Percentiles rank a stretch among this genome's conserved stretches.
phyloP scores from a whole-genome alignment of 768 basidiomycete genomes.

The Hypsizygus marmoreus region DNA sequence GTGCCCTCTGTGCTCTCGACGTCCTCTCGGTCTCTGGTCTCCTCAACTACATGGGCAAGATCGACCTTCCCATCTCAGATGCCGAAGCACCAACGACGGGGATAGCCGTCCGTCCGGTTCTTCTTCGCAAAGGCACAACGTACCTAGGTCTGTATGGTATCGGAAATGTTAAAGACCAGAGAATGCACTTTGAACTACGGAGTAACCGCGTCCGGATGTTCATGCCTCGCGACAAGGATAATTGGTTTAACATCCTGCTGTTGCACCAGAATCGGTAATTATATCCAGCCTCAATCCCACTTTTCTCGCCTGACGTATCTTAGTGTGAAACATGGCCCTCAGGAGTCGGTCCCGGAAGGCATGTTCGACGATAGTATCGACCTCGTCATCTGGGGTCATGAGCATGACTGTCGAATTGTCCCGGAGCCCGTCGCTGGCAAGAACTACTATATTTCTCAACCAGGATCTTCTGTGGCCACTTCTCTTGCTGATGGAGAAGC shows the following conservation, averaged over 20 bases:
- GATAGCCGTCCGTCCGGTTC: constrained; percentile 86
- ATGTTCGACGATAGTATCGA: constrained; percentile 97
- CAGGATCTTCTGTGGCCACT: constrained; percentile 94
- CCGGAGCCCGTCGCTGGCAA: constrained; percentile 93
- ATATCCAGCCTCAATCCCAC: background rate
- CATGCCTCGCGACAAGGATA: constrained; percentile 87
- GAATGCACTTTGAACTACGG: constrained; percentile 95
- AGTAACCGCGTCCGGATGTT: constrained; percentile 96
- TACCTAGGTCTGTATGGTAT: constrained; percentile 92
- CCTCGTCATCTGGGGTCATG: constrained; percentile 97
- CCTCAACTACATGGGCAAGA: constrained; percentile 97
- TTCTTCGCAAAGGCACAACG: constrained; percentile 85
- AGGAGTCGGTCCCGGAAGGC: constrained; percentile 92
- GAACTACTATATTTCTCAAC: constrained; percentile 89
- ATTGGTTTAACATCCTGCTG: constrained; percentile 94
- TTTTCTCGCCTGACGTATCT: background rate
- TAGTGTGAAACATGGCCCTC: constrained; percentile 93
- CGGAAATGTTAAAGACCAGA: constrained; percentile 93
- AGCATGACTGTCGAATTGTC: constrained; percentile 93
- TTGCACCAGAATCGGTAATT: constrained; percentile 94
- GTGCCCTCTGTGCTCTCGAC: constrained; percentile 94
- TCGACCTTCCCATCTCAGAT: constrained; percentile 81
- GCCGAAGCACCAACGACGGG: constrained; percentile 67
- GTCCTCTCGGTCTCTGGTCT: constrained; percentile 92
- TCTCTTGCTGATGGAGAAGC: constrained; percentile 93